Base-by-base conservation (phyloP, 805 yeast genomes). In the Saturnispora besseyi region DNA sequence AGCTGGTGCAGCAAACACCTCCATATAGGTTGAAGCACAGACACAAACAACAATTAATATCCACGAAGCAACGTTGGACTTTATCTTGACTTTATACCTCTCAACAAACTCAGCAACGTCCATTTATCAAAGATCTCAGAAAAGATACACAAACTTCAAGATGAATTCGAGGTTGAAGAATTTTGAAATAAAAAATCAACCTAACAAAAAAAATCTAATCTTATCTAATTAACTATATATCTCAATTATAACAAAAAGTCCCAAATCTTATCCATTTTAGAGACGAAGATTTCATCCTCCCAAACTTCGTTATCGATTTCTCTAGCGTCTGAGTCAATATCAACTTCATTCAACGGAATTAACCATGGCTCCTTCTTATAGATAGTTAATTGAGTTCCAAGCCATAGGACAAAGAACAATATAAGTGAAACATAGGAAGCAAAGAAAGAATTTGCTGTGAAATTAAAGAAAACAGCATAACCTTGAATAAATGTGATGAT, bases 401-500 rank as follows among this genome's bases (percentile, higher is more conserved):
- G 50, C 81, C 81, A 87, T 7, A 76, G 57, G 8, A 68, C 75
- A 41, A 73, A 68, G 62, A 81, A 82, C 45, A 83, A 65, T 50
- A 84, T 74, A 22, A 84, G 70, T 12, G 91, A 85, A 50, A 87
- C 70, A 61, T 87, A 87, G 24, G 85, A 77, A 28, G 87, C 78
- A 62, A 85, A 78, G 69, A 87, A 87, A 33, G 69, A 66, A 9
- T 77, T 63, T 4, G 77, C 84, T 52, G 68, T 69, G 58, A 83
- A 68, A 9, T 65, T 65, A 49, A 78, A 78, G 66, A 87, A 87
- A 1, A 78, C 77, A 1, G 74, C 65, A 63, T 75, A 87, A 36
- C 95, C 95, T 65, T 87, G 90, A 53, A 87, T 72, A 53, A 86
- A 72, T 28, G 77, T 76, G 60, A 87, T 76, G 30, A 83, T 55